Evolutionary conservation across 768 basidiomycete species (phyloP).

Genomic region (Rhodosporidiobolus sp.): DNA sequence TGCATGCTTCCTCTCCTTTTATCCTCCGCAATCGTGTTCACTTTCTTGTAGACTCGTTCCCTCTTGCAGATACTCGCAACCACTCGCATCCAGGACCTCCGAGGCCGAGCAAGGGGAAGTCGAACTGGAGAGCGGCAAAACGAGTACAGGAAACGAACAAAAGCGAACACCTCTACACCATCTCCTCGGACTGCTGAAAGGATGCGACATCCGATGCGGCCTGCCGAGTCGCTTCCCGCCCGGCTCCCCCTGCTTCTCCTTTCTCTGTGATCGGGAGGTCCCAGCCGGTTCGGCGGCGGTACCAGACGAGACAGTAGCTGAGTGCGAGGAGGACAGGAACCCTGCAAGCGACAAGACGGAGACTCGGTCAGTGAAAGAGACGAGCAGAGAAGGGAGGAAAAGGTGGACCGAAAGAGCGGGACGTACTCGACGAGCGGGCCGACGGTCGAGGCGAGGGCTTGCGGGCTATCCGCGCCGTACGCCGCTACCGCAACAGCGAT

Average conservation of each 20-base stretch:
- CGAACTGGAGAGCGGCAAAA: no score
- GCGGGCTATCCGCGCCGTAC: slow-evolving; percentile 71
- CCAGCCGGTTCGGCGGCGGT: slow-evolving; percentile 55
- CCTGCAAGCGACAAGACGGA: not conserved
- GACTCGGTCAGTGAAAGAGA: not conserved
- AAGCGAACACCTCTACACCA: no score
- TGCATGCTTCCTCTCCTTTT: not conserved
- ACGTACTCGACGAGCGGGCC: slow-evolving; percentile 49
- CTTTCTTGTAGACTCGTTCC: not conserved
- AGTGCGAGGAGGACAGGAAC: slow-evolving; percentile 71
- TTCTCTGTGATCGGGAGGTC: slow-evolving; percentile 18
- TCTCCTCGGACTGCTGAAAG: no score
- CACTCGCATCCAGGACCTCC: no score
- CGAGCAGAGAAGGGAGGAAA: not conserved
- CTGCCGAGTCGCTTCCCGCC: no score
- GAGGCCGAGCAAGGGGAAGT: no score
- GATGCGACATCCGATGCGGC: no score
- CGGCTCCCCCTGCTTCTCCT: not conserved
- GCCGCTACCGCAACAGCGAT: slow-evolving; percentile 76
- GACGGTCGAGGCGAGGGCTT: slow-evolving; percentile 72
- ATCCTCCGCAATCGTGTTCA: not conserved
- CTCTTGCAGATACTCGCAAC: not conserved
- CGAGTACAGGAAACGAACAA: no score
- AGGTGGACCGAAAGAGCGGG: not conserved
- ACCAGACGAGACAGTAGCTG: slow-evolving; percentile 62